Evolutionary conservation across 106 monocot genomes (phyloP).

Genomic region (Acanthochlamys bracteata): DNA sequence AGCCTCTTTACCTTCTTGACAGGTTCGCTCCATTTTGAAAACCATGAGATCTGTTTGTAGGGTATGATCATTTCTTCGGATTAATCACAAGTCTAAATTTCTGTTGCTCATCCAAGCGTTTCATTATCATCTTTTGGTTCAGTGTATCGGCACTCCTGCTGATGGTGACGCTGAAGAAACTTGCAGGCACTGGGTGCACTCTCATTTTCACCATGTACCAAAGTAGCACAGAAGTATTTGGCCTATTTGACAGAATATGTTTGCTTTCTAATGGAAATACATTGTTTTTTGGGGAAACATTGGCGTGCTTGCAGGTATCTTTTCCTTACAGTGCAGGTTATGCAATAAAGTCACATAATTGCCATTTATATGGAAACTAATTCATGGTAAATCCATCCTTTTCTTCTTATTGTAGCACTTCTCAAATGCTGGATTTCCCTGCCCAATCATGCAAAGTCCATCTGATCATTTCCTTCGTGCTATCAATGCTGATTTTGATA

Average conservation of each 20-base stretch:
- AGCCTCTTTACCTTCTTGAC: slow-evolving; percentile 96
- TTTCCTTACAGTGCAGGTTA: neutral
- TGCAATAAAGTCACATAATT: no score
- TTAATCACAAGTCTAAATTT: no score
- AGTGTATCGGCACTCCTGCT: slow-evolving; percentile 95
- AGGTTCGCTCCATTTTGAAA: slow-evolving; percentile 51
- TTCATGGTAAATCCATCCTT: no score
- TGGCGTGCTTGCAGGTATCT: slow-evolving; percentile 84
- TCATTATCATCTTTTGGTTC: slow-evolving; percentile 10
- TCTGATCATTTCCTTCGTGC: slow-evolving; percentile 98
- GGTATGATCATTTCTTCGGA: neutral
- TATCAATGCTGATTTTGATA: slow-evolving; percentile 94
- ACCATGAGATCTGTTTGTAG: no score
- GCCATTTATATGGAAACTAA: no score
- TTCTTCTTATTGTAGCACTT: slow-evolving; percentile 62
- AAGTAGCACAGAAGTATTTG: slow-evolving; percentile 99
- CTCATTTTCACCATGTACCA: slow-evolving; percentile 97
- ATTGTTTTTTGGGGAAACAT: slow-evolving; percentile 94
- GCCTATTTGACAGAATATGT: slow-evolving; percentile 97
- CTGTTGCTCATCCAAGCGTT: no score
- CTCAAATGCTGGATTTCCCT: slow-evolving; percentile 97
- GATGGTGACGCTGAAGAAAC: slow-evolving; percentile 97
- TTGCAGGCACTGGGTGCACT: slow-evolving; percentile 94
- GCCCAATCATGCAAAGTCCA: slow-evolving; percentile 98
- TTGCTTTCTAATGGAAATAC: slow-evolving; percentile 99